These are phyloP conservation scores for Candida michaelii DNA, from an alignment of 805 yeast genomes.

Conservation along the genomic window DNA sequence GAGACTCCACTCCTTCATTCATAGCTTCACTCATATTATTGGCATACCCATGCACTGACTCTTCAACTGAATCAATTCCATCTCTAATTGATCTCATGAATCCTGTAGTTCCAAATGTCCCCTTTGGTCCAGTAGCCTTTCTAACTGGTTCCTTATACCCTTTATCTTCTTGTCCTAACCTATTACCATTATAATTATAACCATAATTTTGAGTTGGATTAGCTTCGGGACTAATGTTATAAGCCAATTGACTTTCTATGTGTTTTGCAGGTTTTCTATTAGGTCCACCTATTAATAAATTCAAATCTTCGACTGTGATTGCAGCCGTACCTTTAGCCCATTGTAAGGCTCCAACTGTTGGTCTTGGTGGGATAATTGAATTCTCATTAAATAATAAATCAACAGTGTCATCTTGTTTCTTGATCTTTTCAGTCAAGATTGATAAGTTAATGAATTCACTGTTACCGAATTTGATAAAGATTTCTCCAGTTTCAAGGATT, in stretches of 20 bases:
- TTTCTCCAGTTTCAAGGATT: conserved; percentile 53
- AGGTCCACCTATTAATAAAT: conserved; percentile 69
- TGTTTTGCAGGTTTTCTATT: conserved; percentile 61
- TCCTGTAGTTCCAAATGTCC: conserved; percentile 44
- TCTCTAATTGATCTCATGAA: conserved; percentile 48
- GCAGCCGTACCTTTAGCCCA: conserved; percentile 80
- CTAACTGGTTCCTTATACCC: conserved; percentile 49
- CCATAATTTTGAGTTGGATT: conserved; percentile 38
- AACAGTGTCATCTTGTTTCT: conserved; percentile 22
- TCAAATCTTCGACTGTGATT: conserved; percentile 62
- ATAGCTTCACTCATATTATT: conserved; percentile 51
- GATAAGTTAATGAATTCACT: conserved; percentile 42
- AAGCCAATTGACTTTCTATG: conserved; percentile 57
- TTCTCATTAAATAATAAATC: conserved; percentile 72
- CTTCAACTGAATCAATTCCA: conserved; percentile 55
- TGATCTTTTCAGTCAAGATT: conserved; percentile 18
- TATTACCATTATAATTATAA: conserved; percentile 9
- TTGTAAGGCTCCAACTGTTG: conserved; percentile 72
- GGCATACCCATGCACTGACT: conserved; percentile 57
- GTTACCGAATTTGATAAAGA: conserved; percentile 53
- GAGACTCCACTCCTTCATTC: conserved; percentile 50
- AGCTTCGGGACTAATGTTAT: conserved; percentile 46
- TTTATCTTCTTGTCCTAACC: conserved; percentile 17
- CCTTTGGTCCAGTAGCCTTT: conserved; percentile 29
- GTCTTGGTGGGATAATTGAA: conserved; percentile 72